Evolutionary conservation across 2,329 filamentous ascomycete genomes (phyloP).

Genomic region (Calonectria pauciramosa): DNA sequence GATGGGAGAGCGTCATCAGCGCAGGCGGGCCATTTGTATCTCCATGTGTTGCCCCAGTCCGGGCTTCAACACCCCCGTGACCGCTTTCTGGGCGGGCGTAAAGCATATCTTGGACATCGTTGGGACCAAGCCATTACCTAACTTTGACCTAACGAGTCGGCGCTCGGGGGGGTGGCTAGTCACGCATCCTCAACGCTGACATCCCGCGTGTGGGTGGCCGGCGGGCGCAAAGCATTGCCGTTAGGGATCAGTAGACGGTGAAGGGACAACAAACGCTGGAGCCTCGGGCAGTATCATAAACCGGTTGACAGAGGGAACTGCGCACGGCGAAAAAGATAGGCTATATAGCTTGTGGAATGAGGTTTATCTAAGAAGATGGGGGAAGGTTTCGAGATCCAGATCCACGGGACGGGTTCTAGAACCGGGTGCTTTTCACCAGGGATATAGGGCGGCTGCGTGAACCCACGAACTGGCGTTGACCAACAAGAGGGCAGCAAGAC

Average conservation of each 20-base stretch:
- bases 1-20: neutral
- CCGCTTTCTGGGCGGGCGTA: conserved; percentile 15
- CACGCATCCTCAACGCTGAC: conserved; percentile 36
- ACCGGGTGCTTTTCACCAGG: conserved; percentile 12
- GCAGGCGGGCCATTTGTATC: neutral
- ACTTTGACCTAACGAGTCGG: conserved; percentile 27
- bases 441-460: neutral
- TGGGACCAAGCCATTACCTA: conserved; percentile 45
- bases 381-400: conserved; percentile 27
- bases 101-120: neutral
- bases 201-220: conserved; percentile 41
- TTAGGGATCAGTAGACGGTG: neutral
- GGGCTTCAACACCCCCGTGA: conserved; percentile 11
- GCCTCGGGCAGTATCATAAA: neutral
- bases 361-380: conserved; percentile 30
- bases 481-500: conserved; percentile 31
- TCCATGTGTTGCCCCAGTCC: neutral
- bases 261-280: neutral
- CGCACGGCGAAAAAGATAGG: conserved; percentile 46
- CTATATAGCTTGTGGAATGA: conserved; percentile 33
- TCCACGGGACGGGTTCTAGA: conserved; percentile 28
- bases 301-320: conserved; percentile 24
- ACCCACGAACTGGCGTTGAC: conserved; percentile 16
- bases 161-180: conserved; percentile 35
- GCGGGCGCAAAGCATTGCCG: conserved; percentile 25